Percentiles rank a stretch among this genome's conserved stretches.
phyloP scores from a whole-genome alignment of 2,329 filamentous ascomycete species.

The Neocatenulostroma microsporum region DNA sequence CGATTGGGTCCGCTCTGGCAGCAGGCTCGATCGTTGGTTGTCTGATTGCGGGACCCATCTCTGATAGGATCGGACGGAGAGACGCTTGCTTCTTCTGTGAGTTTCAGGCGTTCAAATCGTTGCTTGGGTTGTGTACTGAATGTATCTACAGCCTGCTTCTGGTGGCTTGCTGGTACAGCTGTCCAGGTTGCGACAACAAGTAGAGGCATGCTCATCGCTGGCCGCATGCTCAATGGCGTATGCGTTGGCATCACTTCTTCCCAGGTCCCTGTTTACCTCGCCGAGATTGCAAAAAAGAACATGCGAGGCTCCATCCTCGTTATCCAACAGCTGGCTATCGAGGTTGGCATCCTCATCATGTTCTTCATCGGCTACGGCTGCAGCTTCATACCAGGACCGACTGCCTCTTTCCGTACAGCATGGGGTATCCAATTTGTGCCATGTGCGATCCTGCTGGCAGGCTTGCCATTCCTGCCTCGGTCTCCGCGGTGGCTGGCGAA shows the following conservation, averaged over 20 bases:
- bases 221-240: conserved; percentile 36
- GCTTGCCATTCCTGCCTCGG: conserved; percentile 40
- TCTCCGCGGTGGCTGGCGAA: conserved; percentile 44
- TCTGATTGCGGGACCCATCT: conserved; percentile 38
- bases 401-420: conserved; percentile 38
- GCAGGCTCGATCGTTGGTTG: conserved; percentile 44
- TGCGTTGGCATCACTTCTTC: conserved; percentile 38
- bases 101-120: background rate
- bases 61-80: conserved; percentile 41
- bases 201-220: conserved; percentile 37
- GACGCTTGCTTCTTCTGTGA: conserved; percentile 31
- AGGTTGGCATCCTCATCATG: conserved; percentile 41
- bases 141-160: conserved; percentile 33
- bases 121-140: no score
- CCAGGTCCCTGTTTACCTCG: conserved; percentile 40
- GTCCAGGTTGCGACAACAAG: conserved; percentile 34
- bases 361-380: conserved; percentile 44
- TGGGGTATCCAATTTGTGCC: conserved; percentile 43
- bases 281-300: conserved; percentile 37
- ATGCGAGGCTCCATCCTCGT: conserved; percentile 38
- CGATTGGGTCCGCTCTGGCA: conserved; percentile 43
- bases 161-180: conserved; percentile 42
- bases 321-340: conserved; percentile 40
- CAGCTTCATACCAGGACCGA: conserved; percentile 31
- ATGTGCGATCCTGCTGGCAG: conserved; percentile 37